Percentiles rank a stretch among this genome's conserved stretches.
phyloP scores from a whole-genome alignment of 352 stramenopile species.

The Globisporangium alternatum region DNA sequence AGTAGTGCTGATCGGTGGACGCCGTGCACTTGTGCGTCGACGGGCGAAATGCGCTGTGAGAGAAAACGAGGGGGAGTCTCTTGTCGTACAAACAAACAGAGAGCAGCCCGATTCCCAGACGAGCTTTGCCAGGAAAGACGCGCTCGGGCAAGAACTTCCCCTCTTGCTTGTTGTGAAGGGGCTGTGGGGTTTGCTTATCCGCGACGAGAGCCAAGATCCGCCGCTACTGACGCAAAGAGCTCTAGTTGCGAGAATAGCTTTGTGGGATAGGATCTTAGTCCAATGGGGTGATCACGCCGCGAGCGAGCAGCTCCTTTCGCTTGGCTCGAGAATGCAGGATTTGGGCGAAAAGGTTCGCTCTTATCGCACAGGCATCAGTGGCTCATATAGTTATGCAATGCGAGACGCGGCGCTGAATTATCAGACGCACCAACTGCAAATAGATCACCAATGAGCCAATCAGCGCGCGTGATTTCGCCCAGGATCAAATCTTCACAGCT shows the following conservation, averaged over 20 bases:
- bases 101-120: background rate
- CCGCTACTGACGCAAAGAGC: background rate
- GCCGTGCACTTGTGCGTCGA: background rate
- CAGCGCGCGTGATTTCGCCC: background rate
- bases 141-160: background rate
- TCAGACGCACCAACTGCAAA: background rate
- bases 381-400: background rate
- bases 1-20: background rate
- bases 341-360: constrained; percentile 5
- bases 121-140: constrained; percentile 1
- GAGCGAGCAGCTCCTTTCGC: background rate
- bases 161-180: background rate
- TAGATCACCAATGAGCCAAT: background rate
- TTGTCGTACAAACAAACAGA: background rate
- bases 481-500: background rate
- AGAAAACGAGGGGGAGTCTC: background rate
- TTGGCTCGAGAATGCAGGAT: background rate
- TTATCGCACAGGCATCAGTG: background rate
- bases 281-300: background rate
- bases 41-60: constrained; percentile 3
- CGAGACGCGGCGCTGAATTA: constrained; percentile 6
- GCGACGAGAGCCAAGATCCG: background rate
- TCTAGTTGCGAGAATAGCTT: background rate
- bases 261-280: background rate
- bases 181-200: background rate